phyloP scores from a whole-genome alignment of 108 stramenopile species.

The Mayamaea pseudoterrestris region DNA sequence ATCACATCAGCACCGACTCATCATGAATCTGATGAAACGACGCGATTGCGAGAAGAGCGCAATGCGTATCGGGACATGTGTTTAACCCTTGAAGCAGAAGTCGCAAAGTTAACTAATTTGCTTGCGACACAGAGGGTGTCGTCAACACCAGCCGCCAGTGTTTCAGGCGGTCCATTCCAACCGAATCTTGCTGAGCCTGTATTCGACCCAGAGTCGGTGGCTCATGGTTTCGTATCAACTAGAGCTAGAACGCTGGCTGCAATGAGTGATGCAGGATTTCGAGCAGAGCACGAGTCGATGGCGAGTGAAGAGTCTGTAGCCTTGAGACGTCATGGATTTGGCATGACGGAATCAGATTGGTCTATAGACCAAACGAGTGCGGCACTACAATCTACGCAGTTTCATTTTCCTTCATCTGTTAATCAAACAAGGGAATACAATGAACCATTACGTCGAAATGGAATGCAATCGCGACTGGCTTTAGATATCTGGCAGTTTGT shows the following conservation, averaged over 20 bases:
- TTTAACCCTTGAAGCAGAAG: slow-evolving; percentile 72
- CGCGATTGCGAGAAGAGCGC: slow-evolving; percentile 50
- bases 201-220: slow-evolving; percentile 1
- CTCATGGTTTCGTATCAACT: background rate
- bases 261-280: slow-evolving; percentile 79
- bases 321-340: too few species aligned
- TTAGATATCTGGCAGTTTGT: slow-evolving; percentile 48
- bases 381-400: too few species aligned
- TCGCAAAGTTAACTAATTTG: slow-evolving; percentile 65
- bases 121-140: slow-evolving; percentile 41
- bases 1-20: slow-evolving; percentile 55
- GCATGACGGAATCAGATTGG: too few species aligned
- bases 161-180: background rate
- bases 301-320: slow-evolving; percentile 73
- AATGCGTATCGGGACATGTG: slow-evolving; percentile 68
- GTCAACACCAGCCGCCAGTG: slow-evolving; percentile 7
- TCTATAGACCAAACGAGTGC: too few species aligned
- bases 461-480: slow-evolving; percentile 54
- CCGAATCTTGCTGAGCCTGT: background rate
- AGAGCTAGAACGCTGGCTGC: slow-evolving; percentile 29
- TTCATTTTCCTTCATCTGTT: too few species aligned
- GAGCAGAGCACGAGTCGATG: slow-evolving; percentile 46
- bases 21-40: slow-evolving; percentile 42
- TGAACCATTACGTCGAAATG: slow-evolving; percentile 11
- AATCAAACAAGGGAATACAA: too few species aligned